Evolutionary conservation across 2,329 filamentous ascomycete genomes (phyloP).

Genomic region (Lecanoromycetidae sp.): DNA sequence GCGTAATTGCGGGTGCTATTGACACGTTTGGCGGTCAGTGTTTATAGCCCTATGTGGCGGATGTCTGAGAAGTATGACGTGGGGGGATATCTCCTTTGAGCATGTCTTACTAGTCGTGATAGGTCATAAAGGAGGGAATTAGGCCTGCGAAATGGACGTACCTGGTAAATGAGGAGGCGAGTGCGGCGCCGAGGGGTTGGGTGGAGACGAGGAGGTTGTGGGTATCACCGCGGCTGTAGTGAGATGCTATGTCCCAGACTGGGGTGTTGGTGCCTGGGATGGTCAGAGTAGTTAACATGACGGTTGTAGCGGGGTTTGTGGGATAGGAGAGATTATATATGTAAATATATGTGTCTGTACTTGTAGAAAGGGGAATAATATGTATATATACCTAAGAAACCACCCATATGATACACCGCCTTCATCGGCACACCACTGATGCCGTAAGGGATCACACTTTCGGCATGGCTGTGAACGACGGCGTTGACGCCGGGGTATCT

Average conservation of each 20-base stretch:
- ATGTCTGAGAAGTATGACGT: too few relatives aligned
- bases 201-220: constrained; percentile 27
- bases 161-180: constrained; percentile 26
- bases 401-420: constrained; percentile 34
- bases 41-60: background rate
- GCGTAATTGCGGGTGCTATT: background rate
- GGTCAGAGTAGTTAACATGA: background rate
- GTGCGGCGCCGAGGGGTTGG: constrained; percentile 24
- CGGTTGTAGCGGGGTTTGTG: background rate
- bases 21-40: background rate
- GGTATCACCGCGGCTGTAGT: constrained; percentile 20
- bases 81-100: too few relatives aligned
- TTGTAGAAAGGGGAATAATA: too few relatives aligned
- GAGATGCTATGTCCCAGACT: constrained; percentile 10
- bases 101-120: too few relatives aligned
- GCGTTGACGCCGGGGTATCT: constrained; percentile 28
- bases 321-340: background rate
- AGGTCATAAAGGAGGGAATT: background rate
- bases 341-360: too few relatives aligned
- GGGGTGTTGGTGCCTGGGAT: background rate
- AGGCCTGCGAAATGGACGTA: background rate
- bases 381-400: constrained; percentile 33
- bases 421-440: constrained; percentile 31
- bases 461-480: constrained; percentile 36
- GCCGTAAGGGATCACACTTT: constrained; percentile 33